These are phyloP conservation scores for Colletotrichum echinochloae DNA, from an alignment of 2,329 filamentous ascomycete species.

Conservation along the genomic window DNA sequence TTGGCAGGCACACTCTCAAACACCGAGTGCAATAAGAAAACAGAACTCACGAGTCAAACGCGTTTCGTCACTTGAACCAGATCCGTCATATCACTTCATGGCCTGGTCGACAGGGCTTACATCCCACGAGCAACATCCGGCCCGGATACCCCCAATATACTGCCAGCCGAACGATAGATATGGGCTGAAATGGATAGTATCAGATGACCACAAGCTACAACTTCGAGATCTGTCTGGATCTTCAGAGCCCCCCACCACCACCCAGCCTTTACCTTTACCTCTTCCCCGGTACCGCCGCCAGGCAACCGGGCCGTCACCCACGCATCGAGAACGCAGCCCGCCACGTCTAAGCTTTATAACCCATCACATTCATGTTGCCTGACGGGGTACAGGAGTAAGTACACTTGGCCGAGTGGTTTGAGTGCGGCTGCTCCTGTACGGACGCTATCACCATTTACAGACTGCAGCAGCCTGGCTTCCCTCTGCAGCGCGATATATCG, in stretches of 20 bases:
- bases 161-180: neutral
- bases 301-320: neutral
- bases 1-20: too few relatives aligned
- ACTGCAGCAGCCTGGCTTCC: constrained; percentile 7
- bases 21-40: too few relatives aligned
- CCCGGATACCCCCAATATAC: neutral
- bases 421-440: neutral
- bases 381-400: neutral
- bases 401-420: constrained; percentile 13
- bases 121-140: neutral
- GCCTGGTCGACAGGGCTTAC: neutral
- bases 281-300: neutral
- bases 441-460: constrained; percentile 6
- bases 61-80: neutral
- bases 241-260: neutral
- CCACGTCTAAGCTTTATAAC: neutral
- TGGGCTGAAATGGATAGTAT: neutral
- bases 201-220: neutral
- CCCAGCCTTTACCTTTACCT: neutral
- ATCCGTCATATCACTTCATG: neutral
- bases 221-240: too few relatives aligned
- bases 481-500: constrained; percentile 1
- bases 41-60: too few relatives aligned
- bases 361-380: neutral
- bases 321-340: neutral